A percentile compares a stretch with the other conserved stretches of the same genome.
Evolutionary conservation across 129 eudicot species (phyloP).

Genomic region (Ambrosia artemisiifolia): DNA sequence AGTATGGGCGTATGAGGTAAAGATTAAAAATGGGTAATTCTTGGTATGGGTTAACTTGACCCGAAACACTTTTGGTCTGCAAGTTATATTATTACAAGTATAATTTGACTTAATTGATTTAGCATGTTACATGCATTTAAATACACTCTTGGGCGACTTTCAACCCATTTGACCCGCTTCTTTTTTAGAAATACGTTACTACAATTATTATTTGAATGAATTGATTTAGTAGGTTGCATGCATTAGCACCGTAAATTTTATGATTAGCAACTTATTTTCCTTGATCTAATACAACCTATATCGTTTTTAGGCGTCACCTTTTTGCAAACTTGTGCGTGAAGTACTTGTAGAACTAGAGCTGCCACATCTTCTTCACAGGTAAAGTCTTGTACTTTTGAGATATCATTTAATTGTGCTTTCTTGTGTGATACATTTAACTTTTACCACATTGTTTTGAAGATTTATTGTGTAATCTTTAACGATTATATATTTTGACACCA

Average conservation of each 20-base stretch:
- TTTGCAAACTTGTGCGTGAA: too few relatives aligned
- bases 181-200: too few relatives aligned
- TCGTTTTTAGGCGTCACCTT: slow-evolving; percentile 73
- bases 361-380: slow-evolving; percentile 94
- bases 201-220: too few relatives aligned
- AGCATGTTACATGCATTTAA: slow-evolving; percentile 1
- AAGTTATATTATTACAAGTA: neutral
- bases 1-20: slow-evolving; percentile 94
- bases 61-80: neutral
- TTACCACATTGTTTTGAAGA: neutral
- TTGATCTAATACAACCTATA: neutral
- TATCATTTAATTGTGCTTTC: neutral
- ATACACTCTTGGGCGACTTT: neutral
- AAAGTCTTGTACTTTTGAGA: slow-evolving; percentile 12
- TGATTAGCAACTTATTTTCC: slow-evolving; percentile 16
- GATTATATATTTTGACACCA: neutral
- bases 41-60: too few relatives aligned
- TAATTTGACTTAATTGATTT: neutral
- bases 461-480: too few relatives aligned
- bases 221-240: too few relatives aligned
- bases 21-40: neutral
- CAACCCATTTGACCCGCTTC: neutral
- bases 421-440: neutral
- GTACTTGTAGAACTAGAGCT: slow-evolving; percentile 93
- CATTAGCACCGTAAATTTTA: neutral